A percentile compares a stretch with the other conserved stretches of the same genome.
Evolutionary conservation across 345 rosid species (phyloP).

Genomic region (Salix dunnii): DNA sequence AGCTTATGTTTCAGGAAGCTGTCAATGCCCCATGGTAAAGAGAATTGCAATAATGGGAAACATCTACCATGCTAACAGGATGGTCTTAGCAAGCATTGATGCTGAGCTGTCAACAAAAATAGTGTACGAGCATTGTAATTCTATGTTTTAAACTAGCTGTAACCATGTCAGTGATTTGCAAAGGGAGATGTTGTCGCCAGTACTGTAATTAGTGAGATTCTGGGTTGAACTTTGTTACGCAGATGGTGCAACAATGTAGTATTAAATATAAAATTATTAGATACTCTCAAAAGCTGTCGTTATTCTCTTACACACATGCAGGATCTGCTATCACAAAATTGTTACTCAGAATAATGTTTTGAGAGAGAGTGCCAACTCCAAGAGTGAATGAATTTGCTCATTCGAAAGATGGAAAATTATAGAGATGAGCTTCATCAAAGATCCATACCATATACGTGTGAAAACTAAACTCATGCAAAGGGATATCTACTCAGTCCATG

Average conservation of each 20-base stretch:
- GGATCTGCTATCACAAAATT: no score
- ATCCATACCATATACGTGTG: no score
- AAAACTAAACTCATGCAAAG: no score
- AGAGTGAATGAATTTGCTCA: no score
- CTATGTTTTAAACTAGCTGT: slow-evolving; percentile 3
- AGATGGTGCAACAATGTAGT: background rate
- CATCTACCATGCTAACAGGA: background rate
- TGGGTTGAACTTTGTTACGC: background rate
- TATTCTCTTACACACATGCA: no score
- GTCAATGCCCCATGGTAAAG: slow-evolving; percentile 35
- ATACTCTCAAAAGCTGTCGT: no score
- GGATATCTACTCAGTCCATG: no score
- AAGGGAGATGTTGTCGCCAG: background rate
- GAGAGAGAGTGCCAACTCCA: no score
- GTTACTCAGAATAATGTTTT: no score
- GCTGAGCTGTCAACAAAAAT: background rate
- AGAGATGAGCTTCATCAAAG: no score
- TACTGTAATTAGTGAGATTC: background rate
- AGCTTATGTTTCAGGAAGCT: slow-evolving; percentile 26
- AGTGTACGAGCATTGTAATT: background rate
- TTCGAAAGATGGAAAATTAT: no score
- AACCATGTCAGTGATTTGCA: background rate
- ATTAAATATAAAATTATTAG: no score
- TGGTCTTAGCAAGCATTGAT: background rate
- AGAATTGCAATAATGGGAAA: background rate